phyloP scores from a whole-genome alignment of 176 grass and related monocot species.

The Phoenix dactylifera region DNA sequence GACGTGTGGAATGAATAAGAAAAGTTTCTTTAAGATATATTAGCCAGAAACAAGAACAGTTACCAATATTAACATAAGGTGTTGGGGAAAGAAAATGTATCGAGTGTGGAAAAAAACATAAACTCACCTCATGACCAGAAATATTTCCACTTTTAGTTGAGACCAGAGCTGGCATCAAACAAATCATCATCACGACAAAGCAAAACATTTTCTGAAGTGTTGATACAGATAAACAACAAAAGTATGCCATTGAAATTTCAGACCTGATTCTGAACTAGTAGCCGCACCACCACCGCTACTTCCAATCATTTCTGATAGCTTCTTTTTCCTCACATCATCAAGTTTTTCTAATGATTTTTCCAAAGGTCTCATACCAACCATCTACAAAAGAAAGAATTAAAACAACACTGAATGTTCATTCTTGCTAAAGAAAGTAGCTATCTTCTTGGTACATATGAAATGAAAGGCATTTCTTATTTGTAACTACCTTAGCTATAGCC shows the following conservation, averaged over 20 bases:
- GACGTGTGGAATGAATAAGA: too few relatives aligned
- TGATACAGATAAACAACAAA: neutral
- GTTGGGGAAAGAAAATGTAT: too few relatives aligned
- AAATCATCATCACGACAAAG: neutral
- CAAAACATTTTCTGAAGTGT: too few relatives aligned
- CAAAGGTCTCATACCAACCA: slow-evolving; percentile 97
- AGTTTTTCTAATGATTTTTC: slow-evolving; percentile 91
- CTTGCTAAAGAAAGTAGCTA: too few relatives aligned
- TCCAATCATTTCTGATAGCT: slow-evolving; percentile 98
- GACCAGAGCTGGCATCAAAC: slow-evolving; percentile 29
- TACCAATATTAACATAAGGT: too few relatives aligned
- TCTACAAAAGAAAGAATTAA: slow-evolving; percentile 43
- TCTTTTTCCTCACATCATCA: slow-evolving; percentile 97
- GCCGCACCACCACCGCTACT: slow-evolving; percentile 32
- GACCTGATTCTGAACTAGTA: slow-evolving; percentile 57
- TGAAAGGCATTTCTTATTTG: too few relatives aligned
- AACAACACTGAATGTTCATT: neutral
- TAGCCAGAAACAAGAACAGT: too few relatives aligned
- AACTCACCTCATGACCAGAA: slow-evolving; percentile 60
- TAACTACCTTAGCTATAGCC: slow-evolving; percentile 77
- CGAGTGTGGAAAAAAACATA: slow-evolving; percentile 2
- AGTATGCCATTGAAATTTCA: neutral
- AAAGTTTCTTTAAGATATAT: too few relatives aligned
- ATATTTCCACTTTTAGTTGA: slow-evolving; percentile 30
- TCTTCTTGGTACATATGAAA: too few relatives aligned